Percentiles rank a stretch among this genome's conserved stretches.
These are phyloP conservation scores for Austroboletus olivaceoglutinosus DNA, from an alignment of 1,284 basidiomycete species.

Conservation along the genomic window DNA sequence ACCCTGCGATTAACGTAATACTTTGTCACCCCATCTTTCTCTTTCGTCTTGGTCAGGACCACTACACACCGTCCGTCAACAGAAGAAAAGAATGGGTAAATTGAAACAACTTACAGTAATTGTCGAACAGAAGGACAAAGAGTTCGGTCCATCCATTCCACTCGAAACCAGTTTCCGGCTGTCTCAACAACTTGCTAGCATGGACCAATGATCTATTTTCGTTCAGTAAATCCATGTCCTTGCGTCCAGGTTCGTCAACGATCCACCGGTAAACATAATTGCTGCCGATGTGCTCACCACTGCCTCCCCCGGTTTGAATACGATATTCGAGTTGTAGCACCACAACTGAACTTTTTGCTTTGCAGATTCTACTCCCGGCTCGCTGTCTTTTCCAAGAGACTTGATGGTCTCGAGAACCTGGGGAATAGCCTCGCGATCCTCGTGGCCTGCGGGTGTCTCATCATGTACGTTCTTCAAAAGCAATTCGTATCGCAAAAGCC, in stretches of 20 bases:
- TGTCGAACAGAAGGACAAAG: slow-evolving; percentile 87
- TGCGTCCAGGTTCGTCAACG: slow-evolving; percentile 10
- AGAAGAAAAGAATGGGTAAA: not conserved
- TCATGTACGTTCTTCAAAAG: slow-evolving; percentile 79
- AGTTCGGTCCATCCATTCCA: slow-evolving; percentile 84
- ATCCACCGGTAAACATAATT: not conserved
- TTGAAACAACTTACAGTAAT: slow-evolving; percentile 66
- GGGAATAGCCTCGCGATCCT: slow-evolving; percentile 77
- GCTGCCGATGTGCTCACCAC: slow-evolving; percentile 63
- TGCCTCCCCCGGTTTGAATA: slow-evolving; percentile 76
- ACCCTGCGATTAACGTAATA: slow-evolving; percentile 81
- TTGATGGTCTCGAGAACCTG: slow-evolving; percentile 85
- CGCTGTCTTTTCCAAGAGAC: slow-evolving; percentile 77
- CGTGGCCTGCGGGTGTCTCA: slow-evolving; percentile 68
- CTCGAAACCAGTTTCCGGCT: slow-evolving; percentile 82
- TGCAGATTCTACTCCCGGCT: slow-evolving; percentile 79
- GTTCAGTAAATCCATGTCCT: slow-evolving; percentile 87
- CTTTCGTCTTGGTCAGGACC: slow-evolving; percentile 82
- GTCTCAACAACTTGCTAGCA: slow-evolving; percentile 76
- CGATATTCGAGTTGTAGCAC: slow-evolving; percentile 76
- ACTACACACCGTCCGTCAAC: slow-evolving; percentile 46
- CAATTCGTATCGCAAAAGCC: slow-evolving; percentile 86
- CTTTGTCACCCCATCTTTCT: slow-evolving; percentile 69
- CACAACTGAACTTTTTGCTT: slow-evolving; percentile 87
- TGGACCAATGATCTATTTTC: slow-evolving; percentile 82